Evolutionary conservation across 768 basidiomycete genomes (phyloP).

Genomic region (Leccinum arenicola): DNA sequence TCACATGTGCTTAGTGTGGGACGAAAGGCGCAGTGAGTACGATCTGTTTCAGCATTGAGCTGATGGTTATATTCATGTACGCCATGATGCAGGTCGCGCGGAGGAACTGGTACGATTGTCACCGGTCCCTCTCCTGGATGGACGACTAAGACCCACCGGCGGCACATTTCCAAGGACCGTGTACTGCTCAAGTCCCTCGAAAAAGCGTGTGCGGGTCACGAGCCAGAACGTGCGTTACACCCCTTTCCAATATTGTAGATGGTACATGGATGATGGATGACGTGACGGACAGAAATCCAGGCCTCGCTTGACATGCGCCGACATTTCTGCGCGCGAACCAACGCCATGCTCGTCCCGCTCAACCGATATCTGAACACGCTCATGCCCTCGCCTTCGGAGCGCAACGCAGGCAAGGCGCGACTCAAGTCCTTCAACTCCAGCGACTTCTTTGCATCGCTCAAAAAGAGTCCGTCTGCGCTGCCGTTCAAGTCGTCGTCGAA

Average conservation of each 20-base stretch:
- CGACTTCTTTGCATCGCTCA: too few species aligned
- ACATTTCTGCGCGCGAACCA: slow-evolving; percentile 85
- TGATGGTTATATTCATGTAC: not conserved
- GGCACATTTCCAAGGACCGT: slow-evolving; percentile 84
- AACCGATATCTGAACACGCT: slow-evolving; percentile 89
- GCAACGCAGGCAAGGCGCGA: too few species aligned
- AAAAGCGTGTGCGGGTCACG: slow-evolving; percentile 48
- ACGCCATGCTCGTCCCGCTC: slow-evolving; percentile 82
- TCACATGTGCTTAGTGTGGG: slow-evolving; percentile 79
- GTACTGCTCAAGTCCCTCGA: slow-evolving; percentile 71
- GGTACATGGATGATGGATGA: not conserved
- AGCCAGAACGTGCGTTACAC: slow-evolving; percentile 47
- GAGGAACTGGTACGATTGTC: slow-evolving; percentile 6
- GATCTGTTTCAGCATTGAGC: not conserved
- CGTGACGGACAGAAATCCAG: slow-evolving; percentile 46
- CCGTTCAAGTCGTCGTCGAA: slow-evolving; percentile 70
- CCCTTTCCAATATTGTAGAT: not conserved
- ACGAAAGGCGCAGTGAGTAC: slow-evolving; percentile 41
- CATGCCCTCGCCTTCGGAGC: too few species aligned
- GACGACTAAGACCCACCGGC: slow-evolving; percentile 75
- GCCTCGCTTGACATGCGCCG: slow-evolving; percentile 66
- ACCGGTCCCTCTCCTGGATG: slow-evolving; percentile 67
- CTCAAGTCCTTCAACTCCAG: too few species aligned
- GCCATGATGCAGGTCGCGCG: slow-evolving; percentile 3
- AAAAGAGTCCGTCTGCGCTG: slow-evolving; percentile 56